Evolutionary conservation across 805 yeast genomes (phyloP).

Genomic region (Suhomyces kilbournensis): DNA sequence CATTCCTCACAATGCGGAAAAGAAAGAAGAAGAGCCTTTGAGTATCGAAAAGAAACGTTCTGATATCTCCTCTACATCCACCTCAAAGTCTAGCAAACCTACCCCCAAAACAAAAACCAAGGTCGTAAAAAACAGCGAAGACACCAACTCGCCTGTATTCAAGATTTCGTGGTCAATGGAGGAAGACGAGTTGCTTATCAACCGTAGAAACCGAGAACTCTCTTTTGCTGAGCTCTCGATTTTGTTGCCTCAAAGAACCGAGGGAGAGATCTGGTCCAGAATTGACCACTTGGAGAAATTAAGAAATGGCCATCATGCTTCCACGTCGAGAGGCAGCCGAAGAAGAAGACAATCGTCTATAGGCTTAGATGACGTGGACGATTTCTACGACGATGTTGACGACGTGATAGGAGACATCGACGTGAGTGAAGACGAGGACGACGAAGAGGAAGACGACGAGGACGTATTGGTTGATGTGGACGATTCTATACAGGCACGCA

Average conservation of each 20-base stretch:
- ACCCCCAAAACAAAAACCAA: background rate
- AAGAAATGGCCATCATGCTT: constrained; percentile 30
- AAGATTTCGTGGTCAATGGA: constrained; percentile 53
- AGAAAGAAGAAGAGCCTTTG: constrained; percentile 21
- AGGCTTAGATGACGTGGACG: constrained; percentile 35
- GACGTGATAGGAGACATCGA: constrained; percentile 35
- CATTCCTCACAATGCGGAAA: constrained; percentile 31
- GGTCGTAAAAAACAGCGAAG: background rate
- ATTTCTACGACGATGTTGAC: constrained; percentile 41
- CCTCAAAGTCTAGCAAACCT: background rate
- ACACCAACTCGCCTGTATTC: constrained; percentile 17
- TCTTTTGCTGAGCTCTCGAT: constrained; percentile 72
- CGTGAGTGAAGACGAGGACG: constrained; percentile 31
- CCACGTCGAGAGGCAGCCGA: constrained; percentile 25
- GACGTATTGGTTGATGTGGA: constrained; percentile 39
- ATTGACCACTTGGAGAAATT: constrained; percentile 46
- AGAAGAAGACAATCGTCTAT: constrained; percentile 37
- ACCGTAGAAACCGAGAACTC: constrained; percentile 55
- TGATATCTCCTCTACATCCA: background rate
- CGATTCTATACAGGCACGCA: constrained; percentile 26
- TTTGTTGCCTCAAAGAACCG: constrained; percentile 68
- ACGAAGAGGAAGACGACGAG: constrained; percentile 27
- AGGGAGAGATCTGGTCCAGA: constrained; percentile 67
- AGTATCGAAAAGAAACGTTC: constrained; percentile 15
- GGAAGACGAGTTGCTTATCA: constrained; percentile 66